phyloP scores from a whole-genome alignment of 805 yeast genomes.

The Starmerella floricola region DNA sequence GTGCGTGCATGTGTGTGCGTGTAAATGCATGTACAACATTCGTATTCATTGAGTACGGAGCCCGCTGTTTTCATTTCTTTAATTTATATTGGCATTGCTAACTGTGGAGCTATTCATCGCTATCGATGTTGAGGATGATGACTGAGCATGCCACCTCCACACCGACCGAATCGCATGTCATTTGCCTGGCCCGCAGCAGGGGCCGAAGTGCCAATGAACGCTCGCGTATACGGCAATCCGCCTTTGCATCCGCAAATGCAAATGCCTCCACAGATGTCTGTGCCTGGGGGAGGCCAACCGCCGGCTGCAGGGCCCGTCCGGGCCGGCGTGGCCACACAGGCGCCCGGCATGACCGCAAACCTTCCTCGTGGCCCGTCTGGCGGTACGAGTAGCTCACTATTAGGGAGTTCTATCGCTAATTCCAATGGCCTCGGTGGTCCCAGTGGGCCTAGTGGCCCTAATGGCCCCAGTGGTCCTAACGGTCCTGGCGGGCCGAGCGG shows the following conservation, averaged over 20 bases:
- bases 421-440: no score
- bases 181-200: conserved; percentile 19
- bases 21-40: neutral
- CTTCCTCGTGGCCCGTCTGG: neutral
- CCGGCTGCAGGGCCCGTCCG: conserved; percentile 1
- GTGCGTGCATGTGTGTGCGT: no score
- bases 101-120: no score
- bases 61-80: neutral
- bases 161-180: no score
- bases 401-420: neutral
- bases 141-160: neutral
- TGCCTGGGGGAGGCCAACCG: conserved; percentile 5
- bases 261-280: conserved; percentile 13
- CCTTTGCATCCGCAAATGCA: conserved; percentile 14
- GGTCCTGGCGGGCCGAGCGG: no score
- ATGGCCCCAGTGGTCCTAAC: no score
- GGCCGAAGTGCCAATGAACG: conserved; percentile 12
- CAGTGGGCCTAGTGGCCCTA: no score
- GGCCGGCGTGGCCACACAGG: neutral
- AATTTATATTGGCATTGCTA: no score
- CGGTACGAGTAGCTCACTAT: neutral
- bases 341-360: neutral
- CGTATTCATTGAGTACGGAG: neutral
- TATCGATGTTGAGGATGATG: neutral
- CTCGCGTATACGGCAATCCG: conserved; percentile 12